Evolutionary conservation across 768 basidiomycete genomes (phyloP).

Genomic region (Zangia roseola): DNA sequence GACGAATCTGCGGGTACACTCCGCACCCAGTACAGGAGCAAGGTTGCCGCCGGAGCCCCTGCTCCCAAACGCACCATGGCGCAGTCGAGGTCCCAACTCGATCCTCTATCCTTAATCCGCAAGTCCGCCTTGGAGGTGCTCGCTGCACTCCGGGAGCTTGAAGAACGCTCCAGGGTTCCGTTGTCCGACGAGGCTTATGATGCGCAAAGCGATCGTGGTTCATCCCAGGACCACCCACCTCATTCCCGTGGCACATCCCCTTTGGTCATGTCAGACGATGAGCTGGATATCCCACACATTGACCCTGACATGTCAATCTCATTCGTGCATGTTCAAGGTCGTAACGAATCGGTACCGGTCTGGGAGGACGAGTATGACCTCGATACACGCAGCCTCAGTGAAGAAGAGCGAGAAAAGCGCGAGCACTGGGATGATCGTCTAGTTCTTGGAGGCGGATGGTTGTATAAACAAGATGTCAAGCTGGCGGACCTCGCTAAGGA

Average conservation of each 20-base stretch:
- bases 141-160: slow-evolving; percentile 72
- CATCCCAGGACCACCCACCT: slow-evolving; percentile 34
- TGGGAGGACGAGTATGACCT: slow-evolving; percentile 73
- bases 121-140: slow-evolving; percentile 83
- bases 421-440: slow-evolving; percentile 82
- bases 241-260: slow-evolving; percentile 49
- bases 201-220: slow-evolving; percentile 67
- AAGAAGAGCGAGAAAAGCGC: slow-evolving; percentile 52
- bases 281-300: slow-evolving; percentile 29
- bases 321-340: slow-evolving; percentile 69
- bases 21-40: slow-evolving; percentile 58
- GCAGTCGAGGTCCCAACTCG: slow-evolving; percentile 39
- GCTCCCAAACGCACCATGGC: slow-evolving; percentile 36
- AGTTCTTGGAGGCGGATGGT: slow-evolving; percentile 78
- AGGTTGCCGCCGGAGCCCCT: slow-evolving; percentile 35
- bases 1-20: slow-evolving; percentile 63
- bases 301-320: slow-evolving; percentile 65
- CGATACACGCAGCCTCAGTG: slow-evolving; percentile 43
- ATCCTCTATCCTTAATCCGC: slow-evolving; percentile 70
- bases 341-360: slow-evolving; percentile 64
- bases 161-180: slow-evolving; percentile 74
- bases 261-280: slow-evolving; percentile 38
- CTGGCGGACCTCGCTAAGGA: slow-evolving; percentile 57
- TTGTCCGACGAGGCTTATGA: slow-evolving; percentile 83
- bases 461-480: slow-evolving; percentile 67